phyloP scores from a whole-genome alignment of 139 green algal species.

The Chloropicon primus region DNA sequence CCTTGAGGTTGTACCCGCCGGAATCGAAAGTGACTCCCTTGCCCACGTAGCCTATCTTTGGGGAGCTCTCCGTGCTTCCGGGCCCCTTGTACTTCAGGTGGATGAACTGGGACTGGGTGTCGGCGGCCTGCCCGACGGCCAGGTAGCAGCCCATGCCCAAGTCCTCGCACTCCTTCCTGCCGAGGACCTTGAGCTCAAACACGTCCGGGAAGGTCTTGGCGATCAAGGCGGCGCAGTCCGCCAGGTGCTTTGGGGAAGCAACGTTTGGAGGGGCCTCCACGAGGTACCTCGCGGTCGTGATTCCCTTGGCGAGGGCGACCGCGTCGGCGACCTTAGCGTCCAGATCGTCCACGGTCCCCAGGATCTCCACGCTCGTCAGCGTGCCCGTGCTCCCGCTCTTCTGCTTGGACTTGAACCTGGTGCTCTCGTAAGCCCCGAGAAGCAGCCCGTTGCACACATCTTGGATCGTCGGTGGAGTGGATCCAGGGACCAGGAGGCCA shows the following conservation, averaged over 20 bases:
- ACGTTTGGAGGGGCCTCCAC: slow-evolving; percentile 92
- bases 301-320: slow-evolving; percentile 25
- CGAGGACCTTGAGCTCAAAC: slow-evolving; percentile 58
- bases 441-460: slow-evolving; percentile 31
- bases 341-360: slow-evolving; percentile 20
- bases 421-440: slow-evolving; percentile 62
- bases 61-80: slow-evolving; percentile 10
- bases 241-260: slow-evolving; percentile 62
- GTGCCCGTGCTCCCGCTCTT: slow-evolving; percentile 20
- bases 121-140: slow-evolving; percentile 69
- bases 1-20: slow-evolving; percentile 97
- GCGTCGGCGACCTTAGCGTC: slow-evolving; percentile 19
- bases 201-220: slow-evolving; percentile 20
- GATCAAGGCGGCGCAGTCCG: slow-evolving; percentile 26
- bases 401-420: slow-evolving; percentile 77
- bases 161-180: slow-evolving; percentile 72
- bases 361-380: slow-evolving; percentile 36
- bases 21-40: slow-evolving; percentile 87
- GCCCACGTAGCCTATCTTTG: slow-evolving; percentile 61
- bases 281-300: slow-evolving; percentile 54
- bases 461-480: neutral
- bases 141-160: slow-evolving; percentile 91
- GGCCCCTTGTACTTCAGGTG: slow-evolving; percentile 83
- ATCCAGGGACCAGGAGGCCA: neutral
- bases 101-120: slow-evolving; percentile 85